phyloP scores from a whole-genome alignment of 2,329 filamentous ascomycete genomes.

The Nothopassalora personata region DNA sequence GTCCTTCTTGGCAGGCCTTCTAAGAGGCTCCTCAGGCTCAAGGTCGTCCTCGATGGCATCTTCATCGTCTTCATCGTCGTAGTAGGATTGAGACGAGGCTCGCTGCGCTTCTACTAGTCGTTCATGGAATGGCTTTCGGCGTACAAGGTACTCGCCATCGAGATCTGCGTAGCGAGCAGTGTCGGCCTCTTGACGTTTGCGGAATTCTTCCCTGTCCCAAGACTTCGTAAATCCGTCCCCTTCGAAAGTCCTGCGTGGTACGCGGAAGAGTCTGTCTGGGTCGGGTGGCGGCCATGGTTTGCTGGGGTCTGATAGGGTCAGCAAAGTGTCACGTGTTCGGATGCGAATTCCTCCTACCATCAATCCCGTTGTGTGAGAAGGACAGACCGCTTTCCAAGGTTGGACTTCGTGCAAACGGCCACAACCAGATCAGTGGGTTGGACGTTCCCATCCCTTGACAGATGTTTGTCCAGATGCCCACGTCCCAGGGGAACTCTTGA shows the following conservation, averaged over 20 bases:
- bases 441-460: constrained; percentile 67
- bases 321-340: not conserved
- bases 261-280: constrained; percentile 41
- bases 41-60: constrained; percentile 39
- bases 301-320: constrained; percentile 26
- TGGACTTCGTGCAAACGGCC: constrained; percentile 57
- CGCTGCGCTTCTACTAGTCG: constrained; percentile 31
- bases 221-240: constrained; percentile 36
- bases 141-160: constrained; percentile 30
- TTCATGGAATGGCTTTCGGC: constrained; percentile 40
- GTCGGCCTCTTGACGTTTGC: constrained; percentile 50
- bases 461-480: constrained; percentile 70
- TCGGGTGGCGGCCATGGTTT: constrained; percentile 48
- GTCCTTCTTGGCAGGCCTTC: constrained; percentile 13
- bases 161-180: constrained; percentile 35
- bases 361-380: constrained; percentile 74
- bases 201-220: constrained; percentile 50
- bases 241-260: constrained; percentile 20
- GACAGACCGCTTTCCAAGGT: constrained; percentile 47
- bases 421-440: constrained; percentile 64
- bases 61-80: constrained; percentile 13
- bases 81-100: not conserved
- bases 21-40: constrained; percentile 25
- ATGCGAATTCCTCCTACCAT: constrained; percentile 42
- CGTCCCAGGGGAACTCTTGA: constrained; percentile 77